These are phyloP conservation scores for Chrysoporthe austroafricana DNA, from an alignment of 2,329 filamentous ascomycete species.

Conservation along the genomic window DNA sequence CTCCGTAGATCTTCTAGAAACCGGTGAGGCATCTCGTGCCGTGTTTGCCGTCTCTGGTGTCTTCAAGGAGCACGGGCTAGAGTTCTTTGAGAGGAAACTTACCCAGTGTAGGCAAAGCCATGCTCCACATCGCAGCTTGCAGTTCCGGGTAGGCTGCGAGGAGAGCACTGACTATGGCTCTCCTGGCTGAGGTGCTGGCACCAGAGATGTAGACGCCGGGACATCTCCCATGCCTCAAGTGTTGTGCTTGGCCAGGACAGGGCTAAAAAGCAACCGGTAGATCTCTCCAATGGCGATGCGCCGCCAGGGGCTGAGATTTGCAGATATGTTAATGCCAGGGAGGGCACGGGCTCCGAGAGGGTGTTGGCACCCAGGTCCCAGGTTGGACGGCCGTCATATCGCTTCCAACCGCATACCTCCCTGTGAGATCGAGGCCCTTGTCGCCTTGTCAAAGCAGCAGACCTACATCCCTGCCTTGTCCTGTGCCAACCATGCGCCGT, in stretches of 20 bases:
- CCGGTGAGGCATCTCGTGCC: not conserved
- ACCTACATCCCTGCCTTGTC: slow-evolving; percentile 14
- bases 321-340: not conserved
- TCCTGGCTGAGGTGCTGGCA: not conserved
- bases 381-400: not conserved
- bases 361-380: not conserved
- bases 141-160: not conserved
- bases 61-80: not conserved
- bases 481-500: slow-evolving; percentile 1
- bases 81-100: slow-evolving; percentile 1
- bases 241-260: slow-evolving; percentile 6
- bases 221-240: not conserved
- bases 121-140: not conserved
- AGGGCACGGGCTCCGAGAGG: not conserved
- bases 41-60: not conserved
- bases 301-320: not conserved
- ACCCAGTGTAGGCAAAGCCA: not conserved
- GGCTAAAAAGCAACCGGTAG: not conserved
- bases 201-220: not conserved
- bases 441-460: slow-evolving; percentile 13
- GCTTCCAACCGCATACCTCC: slow-evolving; percentile 21
- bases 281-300: not conserved
- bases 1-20: not conserved
- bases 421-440: slow-evolving; percentile 12
- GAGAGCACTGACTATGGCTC: not conserved